Conservation (phyloP, 2,329 filamentous ascomycete genomes). For the Biscogniauxia mediterranea region DNA sequence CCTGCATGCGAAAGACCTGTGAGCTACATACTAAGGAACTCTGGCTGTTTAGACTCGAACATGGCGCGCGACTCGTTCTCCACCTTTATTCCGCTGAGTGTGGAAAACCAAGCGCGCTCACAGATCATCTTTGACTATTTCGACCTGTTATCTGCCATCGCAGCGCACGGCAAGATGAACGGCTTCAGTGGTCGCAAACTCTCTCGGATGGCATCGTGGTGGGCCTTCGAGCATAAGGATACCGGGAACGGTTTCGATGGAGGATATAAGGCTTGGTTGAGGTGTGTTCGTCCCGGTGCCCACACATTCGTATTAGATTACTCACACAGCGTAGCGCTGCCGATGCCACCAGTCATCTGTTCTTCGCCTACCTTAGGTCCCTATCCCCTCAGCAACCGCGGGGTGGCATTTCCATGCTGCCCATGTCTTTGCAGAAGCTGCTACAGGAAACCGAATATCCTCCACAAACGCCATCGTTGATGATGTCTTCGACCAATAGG, state of each 20-base stretch:
- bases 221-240: conserved; percentile 92
- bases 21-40: conserved; percentile 9
- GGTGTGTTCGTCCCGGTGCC: conserved; percentile 46
- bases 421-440: conserved; percentile 86
- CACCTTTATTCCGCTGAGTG: conserved; percentile 92
- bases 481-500: conserved; percentile 79
- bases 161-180: conserved; percentile 90
- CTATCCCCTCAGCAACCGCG: conserved; percentile 76
- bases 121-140: conserved; percentile 97
- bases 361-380: conserved; percentile 95
- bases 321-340: conserved; percentile 62
- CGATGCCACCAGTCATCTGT: conserved; percentile 93
- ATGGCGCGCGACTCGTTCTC: conserved; percentile 91
- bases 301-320: conserved; percentile 27
- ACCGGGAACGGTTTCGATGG: conserved; percentile 89
- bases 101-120: conserved; percentile 80
- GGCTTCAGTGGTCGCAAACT: conserved; percentile 91
- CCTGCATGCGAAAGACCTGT: not conserved
- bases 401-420: conserved; percentile 80
- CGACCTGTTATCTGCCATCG: conserved; percentile 84
- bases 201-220: conserved; percentile 95
- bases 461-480: conserved; percentile 70
- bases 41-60: conserved; percentile 67
- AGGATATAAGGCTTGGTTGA: conserved; percentile 85
- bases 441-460: conserved; percentile 93